Conservation (phyloP, 441 rosid genomes). For the Dalechampia spathulata region DNA sequence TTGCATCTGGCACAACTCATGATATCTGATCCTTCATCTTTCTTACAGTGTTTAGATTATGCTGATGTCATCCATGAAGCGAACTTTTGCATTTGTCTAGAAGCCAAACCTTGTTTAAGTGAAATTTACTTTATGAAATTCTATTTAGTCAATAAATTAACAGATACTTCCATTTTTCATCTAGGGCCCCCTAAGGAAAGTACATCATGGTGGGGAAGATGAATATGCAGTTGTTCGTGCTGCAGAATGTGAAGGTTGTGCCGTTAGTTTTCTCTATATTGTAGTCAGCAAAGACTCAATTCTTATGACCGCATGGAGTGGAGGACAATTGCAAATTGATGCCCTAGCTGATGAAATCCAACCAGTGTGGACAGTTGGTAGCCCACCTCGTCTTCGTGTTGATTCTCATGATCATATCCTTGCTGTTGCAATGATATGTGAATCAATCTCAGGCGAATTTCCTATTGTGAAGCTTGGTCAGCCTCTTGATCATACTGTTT, state of each 20-base stretch:
- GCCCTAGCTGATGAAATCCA: slow-evolving; percentile 97
- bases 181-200: slow-evolving; percentile 81
- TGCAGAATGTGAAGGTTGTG: slow-evolving; percentile 75
- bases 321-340: slow-evolving; percentile 88
- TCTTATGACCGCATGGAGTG: slow-evolving; percentile 93
- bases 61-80: neutral
- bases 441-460: slow-evolving; percentile 39
- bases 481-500: slow-evolving; percentile 56
- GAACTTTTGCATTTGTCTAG: neutral
- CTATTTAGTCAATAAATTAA: neutral
- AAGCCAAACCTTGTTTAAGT: neutral
- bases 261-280: slow-evolving; percentile 73
- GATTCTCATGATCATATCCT: slow-evolving; percentile 43
- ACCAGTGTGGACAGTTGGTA: slow-evolving; percentile 80
- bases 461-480: slow-evolving; percentile 48
- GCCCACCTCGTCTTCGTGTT: slow-evolving; percentile 65
- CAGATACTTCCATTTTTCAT: slow-evolving; percentile 3
- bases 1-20: neutral
- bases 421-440: slow-evolving; percentile 93
- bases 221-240: slow-evolving; percentile 43
- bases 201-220: slow-evolving; percentile 50
- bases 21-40: neutral
- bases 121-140: neutral
- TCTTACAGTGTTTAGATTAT: neutral
- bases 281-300: slow-evolving; percentile 84